Percentiles rank a stretch among this genome's conserved stretches.
Conservation (phyloP, 2,329 filamentous ascomycete genomes). For the Trichothecium sympodiale region DNA sequence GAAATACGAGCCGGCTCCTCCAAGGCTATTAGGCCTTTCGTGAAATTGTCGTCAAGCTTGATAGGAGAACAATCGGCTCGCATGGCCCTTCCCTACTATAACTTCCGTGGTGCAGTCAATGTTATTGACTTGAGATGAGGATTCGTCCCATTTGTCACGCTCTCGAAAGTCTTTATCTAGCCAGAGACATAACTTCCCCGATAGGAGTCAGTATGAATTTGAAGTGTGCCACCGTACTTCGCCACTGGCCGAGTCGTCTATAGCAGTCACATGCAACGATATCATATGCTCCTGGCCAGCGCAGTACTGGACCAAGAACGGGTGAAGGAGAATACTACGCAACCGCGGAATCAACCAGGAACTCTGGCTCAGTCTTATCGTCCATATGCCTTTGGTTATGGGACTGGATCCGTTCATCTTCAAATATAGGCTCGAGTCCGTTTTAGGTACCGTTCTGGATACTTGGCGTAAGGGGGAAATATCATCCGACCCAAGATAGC, state of each 20-base stretch:
- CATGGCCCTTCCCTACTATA: conserved; percentile 77
- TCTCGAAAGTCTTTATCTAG: conserved; percentile 59
- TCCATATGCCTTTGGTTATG: conserved; percentile 39
- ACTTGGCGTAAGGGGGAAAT: conserved; percentile 47
- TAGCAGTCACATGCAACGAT: too few relatives aligned
- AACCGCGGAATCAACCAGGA: conserved; percentile 28
- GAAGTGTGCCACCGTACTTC: too few relatives aligned
- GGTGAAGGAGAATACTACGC: conserved; percentile 21
- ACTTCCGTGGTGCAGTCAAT: too few relatives aligned
- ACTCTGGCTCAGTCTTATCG: conserved; percentile 23
- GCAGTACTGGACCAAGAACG: conserved; percentile 43
- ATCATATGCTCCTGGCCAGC: too few relatives aligned
- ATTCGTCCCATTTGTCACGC: too few relatives aligned
- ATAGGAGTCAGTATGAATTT: too few relatives aligned
- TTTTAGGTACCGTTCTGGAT: conserved; percentile 19
- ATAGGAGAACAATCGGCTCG: conserved; percentile 59
- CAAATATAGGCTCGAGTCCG: conserved; percentile 11
- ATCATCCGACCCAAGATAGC: too few relatives aligned
- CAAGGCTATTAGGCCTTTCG: conserved; percentile 62
- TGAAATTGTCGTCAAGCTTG: conserved; percentile 67
- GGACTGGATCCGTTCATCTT: conserved; percentile 45
- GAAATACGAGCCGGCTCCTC: conserved; percentile 36
- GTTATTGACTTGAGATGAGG: too few relatives aligned
- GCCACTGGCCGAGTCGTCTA: conserved; percentile 47
- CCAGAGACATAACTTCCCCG: too few relatives aligned